Conservation (phyloP, 129 eudicot species). For the Dittrichia graveolens region DNA sequence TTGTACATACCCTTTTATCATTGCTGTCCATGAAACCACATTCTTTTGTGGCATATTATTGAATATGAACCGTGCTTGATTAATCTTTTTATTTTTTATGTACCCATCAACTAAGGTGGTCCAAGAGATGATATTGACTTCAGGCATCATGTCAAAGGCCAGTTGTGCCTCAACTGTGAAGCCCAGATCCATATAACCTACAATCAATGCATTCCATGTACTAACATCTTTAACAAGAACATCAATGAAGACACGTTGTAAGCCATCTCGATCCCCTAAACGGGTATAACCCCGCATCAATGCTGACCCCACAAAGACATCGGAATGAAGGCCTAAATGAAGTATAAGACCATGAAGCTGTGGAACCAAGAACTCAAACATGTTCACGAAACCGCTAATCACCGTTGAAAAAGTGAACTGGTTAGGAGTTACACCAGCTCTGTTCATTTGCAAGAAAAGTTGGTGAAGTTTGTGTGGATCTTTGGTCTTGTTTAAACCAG, state of each 20-base stretch:
- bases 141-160: slow-evolving; percentile 63
- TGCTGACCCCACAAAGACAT: slow-evolving; percentile 75
- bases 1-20: slow-evolving; percentile 75
- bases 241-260: slow-evolving; percentile 62
- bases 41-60: slow-evolving; percentile 52
- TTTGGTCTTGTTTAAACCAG: slow-evolving; percentile 47
- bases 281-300: slow-evolving; percentile 69
- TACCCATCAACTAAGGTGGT: slow-evolving; percentile 74
- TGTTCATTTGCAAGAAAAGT: slow-evolving; percentile 48
- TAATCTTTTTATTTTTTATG: slow-evolving; percentile 51
- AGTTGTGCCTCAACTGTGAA: slow-evolving; percentile 52
- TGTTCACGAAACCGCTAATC: slow-evolving; percentile 47
- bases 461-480: slow-evolving; percentile 32
- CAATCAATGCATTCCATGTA: slow-evolving; percentile 71
- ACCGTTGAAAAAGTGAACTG: slow-evolving; percentile 60
- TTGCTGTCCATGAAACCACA: slow-evolving; percentile 83
- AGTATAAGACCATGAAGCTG: slow-evolving; percentile 64
- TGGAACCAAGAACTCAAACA: slow-evolving; percentile 43
- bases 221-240: slow-evolving; percentile 50
- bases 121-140: slow-evolving; percentile 61
- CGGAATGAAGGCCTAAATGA: slow-evolving; percentile 46
- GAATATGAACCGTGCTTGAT: slow-evolving; percentile 53
- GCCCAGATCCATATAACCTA: slow-evolving; percentile 84
- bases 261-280: slow-evolving; percentile 36
- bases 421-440: slow-evolving; percentile 43